Conservation (phyloP, 768 basidiomycete species). For the Macrocybe gigantea region DNA sequence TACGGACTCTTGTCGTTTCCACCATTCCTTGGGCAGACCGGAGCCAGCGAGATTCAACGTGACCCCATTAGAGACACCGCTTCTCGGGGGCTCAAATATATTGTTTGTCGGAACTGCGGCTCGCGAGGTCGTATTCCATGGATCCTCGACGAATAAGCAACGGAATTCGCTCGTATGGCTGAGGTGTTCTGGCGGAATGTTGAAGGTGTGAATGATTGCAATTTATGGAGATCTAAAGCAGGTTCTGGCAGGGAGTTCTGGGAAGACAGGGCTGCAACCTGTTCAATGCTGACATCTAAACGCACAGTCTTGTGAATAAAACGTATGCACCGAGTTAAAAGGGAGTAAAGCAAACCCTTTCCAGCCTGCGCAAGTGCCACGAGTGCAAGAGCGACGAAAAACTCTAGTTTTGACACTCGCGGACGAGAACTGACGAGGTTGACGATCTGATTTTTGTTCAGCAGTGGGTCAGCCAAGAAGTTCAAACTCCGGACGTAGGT, state of each 20-base stretch:
- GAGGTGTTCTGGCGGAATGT: too few relatives aligned
- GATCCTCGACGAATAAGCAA: conserved; percentile 62
- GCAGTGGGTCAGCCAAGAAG: conserved; percentile 3
- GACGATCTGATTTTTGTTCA: conserved; percentile 61
- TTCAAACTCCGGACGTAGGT: background rate
- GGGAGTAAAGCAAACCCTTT: conserved; percentile 47
- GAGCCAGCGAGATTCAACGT: conserved; percentile 62
- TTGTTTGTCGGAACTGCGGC: conserved; percentile 23
- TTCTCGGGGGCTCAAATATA: conserved; percentile 22
- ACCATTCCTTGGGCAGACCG: conserved; percentile 78
- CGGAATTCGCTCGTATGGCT: background rate
- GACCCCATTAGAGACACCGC: conserved; percentile 35
- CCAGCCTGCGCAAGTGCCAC: conserved; percentile 82
- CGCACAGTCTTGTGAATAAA: conserved; percentile 9
- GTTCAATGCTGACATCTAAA: conserved; percentile 75
- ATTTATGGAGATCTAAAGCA: background rate
- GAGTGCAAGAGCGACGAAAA: conserved; percentile 86
- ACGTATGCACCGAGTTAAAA: too few relatives aligned
- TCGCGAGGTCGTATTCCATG: conserved; percentile 48
- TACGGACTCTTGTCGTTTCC: conserved; percentile 75
- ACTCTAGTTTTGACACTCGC: conserved; percentile 82
- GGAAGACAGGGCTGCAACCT: conserved; percentile 68
- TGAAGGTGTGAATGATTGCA: too few relatives aligned
- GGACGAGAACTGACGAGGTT: conserved; percentile 80
- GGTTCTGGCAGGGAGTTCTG: conserved; percentile 43